Conservation (phyloP, 1,139 yeast genomes). For the Sugiyamaella pinicola region DNA sequence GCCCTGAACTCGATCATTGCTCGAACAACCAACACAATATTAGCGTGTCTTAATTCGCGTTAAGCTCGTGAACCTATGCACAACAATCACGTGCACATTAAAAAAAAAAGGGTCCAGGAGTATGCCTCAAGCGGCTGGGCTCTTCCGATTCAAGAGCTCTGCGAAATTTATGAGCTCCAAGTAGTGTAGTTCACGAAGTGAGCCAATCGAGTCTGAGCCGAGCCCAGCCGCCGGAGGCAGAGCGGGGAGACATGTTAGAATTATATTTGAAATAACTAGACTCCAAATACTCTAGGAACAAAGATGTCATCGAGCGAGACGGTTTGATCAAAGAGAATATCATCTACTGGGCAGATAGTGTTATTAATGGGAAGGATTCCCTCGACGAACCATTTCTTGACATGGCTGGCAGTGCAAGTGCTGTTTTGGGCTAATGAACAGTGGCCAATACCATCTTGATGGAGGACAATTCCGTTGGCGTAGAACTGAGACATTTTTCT, state of each 20-base stretch:
- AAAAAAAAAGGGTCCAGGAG: no score
- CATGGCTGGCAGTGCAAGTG: slow-evolving; percentile 18
- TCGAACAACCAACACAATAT: neutral
- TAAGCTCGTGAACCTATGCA: slow-evolving; percentile 1
- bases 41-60: neutral
- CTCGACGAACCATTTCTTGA: slow-evolving; percentile 21
- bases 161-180: no score
- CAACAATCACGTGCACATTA: neutral
- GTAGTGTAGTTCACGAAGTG: neutral
- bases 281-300: slow-evolving; percentile 5
- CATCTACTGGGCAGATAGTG: slow-evolving; percentile 24
- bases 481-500: slow-evolving; percentile 25
- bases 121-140: no score
- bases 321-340: slow-evolving; percentile 10
- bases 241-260: neutral
- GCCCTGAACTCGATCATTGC: slow-evolving; percentile 16
- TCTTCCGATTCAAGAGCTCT: no score
- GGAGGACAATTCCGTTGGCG: slow-evolving; percentile 21
- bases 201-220: neutral
- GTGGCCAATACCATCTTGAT: slow-evolving; percentile 27
- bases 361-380: slow-evolving; percentile 22
- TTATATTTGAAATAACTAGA: neutral
- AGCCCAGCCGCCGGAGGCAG: slow-evolving; percentile 1
- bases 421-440: slow-evolving; percentile 26
- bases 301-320: neutral